phyloP scores from a whole-genome alignment of 1,284 basidiomycete genomes.

The Heterobasidion parviporum region DNA sequence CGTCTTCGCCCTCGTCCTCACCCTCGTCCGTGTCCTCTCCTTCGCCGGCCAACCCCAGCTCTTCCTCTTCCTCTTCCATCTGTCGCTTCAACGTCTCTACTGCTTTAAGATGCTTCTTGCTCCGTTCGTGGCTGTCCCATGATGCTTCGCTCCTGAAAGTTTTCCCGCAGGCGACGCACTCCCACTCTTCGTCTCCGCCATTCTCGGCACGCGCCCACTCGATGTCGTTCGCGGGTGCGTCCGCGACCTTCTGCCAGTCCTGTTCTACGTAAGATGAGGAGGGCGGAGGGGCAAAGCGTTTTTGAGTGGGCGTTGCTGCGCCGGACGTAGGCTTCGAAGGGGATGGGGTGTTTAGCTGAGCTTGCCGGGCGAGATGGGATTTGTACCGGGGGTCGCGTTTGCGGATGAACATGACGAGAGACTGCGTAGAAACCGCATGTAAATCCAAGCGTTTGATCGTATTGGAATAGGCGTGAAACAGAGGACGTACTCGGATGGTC shows the following conservation, averaged over 20 bases:
- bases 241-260: slow-evolving; percentile 69
- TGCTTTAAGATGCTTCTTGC: slow-evolving; percentile 90
- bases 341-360: slow-evolving; percentile 23
- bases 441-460: not conserved
- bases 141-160: slow-evolving; percentile 88
- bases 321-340: slow-evolving; percentile 17
- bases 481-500: slow-evolving; percentile 61
- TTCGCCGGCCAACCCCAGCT: slow-evolving; percentile 28
- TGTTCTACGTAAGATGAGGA: slow-evolving; percentile 55
- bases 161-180: slow-evolving; percentile 95
- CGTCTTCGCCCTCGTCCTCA: slow-evolving; percentile 11
- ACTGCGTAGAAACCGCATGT: slow-evolving; percentile 31
- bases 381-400: slow-evolving; percentile 94
- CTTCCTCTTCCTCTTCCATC: slow-evolving; percentile 74
- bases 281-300: slow-evolving; percentile 14
- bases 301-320: slow-evolving; percentile 4
- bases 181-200: slow-evolving; percentile 76
- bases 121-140: slow-evolving; percentile 95
- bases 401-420: slow-evolving; percentile 80
- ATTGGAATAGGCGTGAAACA: not conserved
- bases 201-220: slow-evolving; percentile 66
- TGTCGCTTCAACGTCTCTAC: slow-evolving; percentile 67
- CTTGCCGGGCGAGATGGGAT: slow-evolving; percentile 50
- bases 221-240: slow-evolving; percentile 44
- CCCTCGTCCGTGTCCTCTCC: slow-evolving; percentile 13